phyloP scores from a whole-genome alignment of 345 rosid genomes.

The Hevea brasiliensis region DNA sequence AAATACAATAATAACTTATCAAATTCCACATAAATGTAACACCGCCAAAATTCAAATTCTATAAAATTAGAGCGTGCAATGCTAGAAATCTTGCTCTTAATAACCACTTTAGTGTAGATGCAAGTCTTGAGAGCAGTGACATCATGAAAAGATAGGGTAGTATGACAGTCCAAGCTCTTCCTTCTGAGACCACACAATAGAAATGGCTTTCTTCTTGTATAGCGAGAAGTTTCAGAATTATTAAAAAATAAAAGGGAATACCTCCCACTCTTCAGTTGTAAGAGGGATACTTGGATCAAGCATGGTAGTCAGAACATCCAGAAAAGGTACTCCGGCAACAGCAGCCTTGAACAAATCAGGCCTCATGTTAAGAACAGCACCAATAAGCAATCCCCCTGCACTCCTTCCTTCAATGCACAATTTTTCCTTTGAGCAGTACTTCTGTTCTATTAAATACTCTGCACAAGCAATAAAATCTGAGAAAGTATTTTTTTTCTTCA shows the following conservation, averaged over 20 bases:
- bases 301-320: slow-evolving; percentile 93
- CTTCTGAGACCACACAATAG: neutral
- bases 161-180: neutral
- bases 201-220: neutral
- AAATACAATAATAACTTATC: neutral
- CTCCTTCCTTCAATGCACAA: slow-evolving; percentile 88
- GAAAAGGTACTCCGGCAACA: slow-evolving; percentile 92
- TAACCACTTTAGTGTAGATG: neutral
- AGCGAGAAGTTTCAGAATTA: neutral
- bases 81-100: neutral
- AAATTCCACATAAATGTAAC: neutral
- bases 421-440: slow-evolving; percentile 75
- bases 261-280: slow-evolving; percentile 99
- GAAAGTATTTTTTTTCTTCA: slow-evolving; percentile 86
- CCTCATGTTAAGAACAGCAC: slow-evolving; percentile 95
- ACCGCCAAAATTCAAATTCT: neutral
- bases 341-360: slow-evolving; percentile 93
- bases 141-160: neutral
- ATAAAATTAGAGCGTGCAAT: neutral
- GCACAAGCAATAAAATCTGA: slow-evolving; percentile 85
- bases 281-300: slow-evolving; percentile 94
- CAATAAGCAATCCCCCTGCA: slow-evolving; percentile 93
- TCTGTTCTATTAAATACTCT: slow-evolving; percentile 63
- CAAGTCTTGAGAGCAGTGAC: neutral
- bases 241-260: slow-evolving; percentile 17